Evolutionary conservation across 176 grass and related monocot genomes (phyloP).

Genomic region (Ampelocalamus luodianensis): DNA sequence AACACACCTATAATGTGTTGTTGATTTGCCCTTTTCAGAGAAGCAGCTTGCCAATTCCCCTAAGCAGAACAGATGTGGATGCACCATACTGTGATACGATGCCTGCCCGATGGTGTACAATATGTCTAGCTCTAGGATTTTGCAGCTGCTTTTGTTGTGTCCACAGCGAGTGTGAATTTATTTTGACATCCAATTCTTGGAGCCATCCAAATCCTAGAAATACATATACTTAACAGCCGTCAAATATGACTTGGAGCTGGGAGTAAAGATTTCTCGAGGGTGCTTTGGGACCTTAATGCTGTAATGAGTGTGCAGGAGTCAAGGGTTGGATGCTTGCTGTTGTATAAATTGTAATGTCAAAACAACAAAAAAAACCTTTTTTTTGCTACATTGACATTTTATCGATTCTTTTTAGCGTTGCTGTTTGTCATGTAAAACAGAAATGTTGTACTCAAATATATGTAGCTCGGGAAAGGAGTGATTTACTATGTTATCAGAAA

Average conservation of each 20-base stretch:
- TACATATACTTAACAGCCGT: constrained; percentile 3
- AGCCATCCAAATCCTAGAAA: constrained; percentile 39
- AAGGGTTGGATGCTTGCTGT: constrained; percentile 53
- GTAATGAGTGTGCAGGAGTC: constrained; percentile 18
- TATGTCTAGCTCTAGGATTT: constrained; percentile 50
- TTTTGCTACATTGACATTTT: constrained; percentile 37
- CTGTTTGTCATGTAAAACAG: constrained; percentile 41
- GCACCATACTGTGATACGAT: constrained; percentile 69
- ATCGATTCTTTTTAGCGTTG: constrained; percentile 56
- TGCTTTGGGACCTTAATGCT: constrained; percentile 28
- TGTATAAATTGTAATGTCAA: constrained; percentile 65
- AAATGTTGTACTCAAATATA: constrained; percentile 47
- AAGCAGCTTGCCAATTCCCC: constrained; percentile 59
- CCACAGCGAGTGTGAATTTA: constrained; percentile 53
- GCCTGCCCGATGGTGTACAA: constrained; percentile 31
- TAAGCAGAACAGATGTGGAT: constrained; percentile 76
- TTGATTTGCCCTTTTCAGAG: constrained; percentile 52
- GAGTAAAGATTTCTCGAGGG: constrained; percentile 37
- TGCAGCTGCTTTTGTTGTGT: constrained; percentile 39
- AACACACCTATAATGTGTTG: constrained; percentile 19
- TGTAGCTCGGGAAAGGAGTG: constrained; percentile 36
- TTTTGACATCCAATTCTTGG: constrained; percentile 56
- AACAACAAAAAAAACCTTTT: neutral
- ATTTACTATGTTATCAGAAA: constrained; percentile 13
- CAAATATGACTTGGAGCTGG: constrained; percentile 28